Evolutionary conservation across 495 filamentous ascomycete species (phyloP).

Genomic region (Neurospora sp.): DNA sequence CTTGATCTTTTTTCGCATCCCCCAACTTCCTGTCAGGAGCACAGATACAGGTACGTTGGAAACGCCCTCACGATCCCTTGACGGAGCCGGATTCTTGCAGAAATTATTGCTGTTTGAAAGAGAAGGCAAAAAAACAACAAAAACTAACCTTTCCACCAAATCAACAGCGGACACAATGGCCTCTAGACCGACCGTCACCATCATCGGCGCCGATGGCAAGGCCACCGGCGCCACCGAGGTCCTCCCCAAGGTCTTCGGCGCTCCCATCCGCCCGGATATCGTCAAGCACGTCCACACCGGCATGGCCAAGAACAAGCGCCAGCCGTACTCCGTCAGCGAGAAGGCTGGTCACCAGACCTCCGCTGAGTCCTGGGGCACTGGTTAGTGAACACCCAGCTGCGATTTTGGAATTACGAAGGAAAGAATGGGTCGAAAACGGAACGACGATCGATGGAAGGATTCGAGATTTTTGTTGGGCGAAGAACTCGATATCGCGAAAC

Average conservation of each 20-base stretch:
- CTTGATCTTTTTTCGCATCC: slow-evolving; percentile 20
- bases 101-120: neutral
- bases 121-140: neutral
- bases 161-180: slow-evolving; percentile 56
- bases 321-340: slow-evolving; percentile 99
- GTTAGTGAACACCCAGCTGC: slow-evolving; percentile 47
- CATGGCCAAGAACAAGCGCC: slow-evolving; percentile 99
- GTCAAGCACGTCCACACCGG: slow-evolving; percentile 98
- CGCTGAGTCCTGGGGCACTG: slow-evolving; percentile 99
- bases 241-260: slow-evolving; percentile 87
- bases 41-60: slow-evolving; percentile 4
- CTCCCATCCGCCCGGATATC: slow-evolving; percentile 96
- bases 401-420: slow-evolving; percentile 5
- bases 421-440: neutral
- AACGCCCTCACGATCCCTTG: neutral
- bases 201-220: slow-evolving; percentile 86
- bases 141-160: too few species aligned
- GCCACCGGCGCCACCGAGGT: slow-evolving; percentile 77
- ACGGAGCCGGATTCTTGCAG: neutral
- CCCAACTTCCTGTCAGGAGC: slow-evolving; percentile 20
- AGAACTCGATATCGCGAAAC: neutral
- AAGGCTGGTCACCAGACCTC: slow-evolving; percentile 99
- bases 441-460: neutral
- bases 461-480: neutral
- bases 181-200: slow-evolving; percentile 88